phyloP scores from a whole-genome alignment of 176 grass and related monocot genomes.

The Phyllostachys edulis region DNA sequence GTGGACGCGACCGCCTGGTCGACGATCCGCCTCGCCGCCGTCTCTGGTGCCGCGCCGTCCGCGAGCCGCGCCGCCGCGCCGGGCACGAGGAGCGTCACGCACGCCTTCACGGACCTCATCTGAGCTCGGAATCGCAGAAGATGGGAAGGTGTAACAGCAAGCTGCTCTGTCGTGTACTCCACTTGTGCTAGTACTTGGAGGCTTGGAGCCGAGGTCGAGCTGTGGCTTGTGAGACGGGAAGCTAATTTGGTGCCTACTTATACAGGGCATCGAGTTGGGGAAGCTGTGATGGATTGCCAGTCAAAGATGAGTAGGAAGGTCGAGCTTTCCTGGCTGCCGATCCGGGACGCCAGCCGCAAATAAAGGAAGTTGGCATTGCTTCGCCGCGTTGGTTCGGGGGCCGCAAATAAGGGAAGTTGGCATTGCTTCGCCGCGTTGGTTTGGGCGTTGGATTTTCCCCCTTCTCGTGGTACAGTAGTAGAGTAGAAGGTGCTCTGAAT shows the following conservation, averaged over 20 bases:
- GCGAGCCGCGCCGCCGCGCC: neutral
- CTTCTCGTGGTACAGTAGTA: neutral
- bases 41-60: neutral
- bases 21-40: neutral
- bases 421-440: neutral
- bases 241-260: neutral
- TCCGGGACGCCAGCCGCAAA: neutral
- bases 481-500: too few species aligned
- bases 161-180: neutral
- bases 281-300: neutral
- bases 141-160: neutral
- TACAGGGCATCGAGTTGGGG: neutral
- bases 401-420: neutral
- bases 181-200: too few species aligned
- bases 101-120: conserved; percentile 7
- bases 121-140: neutral
- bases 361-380: neutral
- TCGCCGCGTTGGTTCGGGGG: neutral
- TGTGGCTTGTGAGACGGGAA: neutral
- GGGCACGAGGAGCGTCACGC: neutral
- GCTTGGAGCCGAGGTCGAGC: neutral
- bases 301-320: neutral
- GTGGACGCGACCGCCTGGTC: conserved; percentile 44
- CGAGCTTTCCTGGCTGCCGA: neutral
- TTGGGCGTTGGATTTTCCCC: neutral